phyloP scores from a whole-genome alignment of 176 grass and related monocot genomes.

The Triticum aestivum region DNA sequence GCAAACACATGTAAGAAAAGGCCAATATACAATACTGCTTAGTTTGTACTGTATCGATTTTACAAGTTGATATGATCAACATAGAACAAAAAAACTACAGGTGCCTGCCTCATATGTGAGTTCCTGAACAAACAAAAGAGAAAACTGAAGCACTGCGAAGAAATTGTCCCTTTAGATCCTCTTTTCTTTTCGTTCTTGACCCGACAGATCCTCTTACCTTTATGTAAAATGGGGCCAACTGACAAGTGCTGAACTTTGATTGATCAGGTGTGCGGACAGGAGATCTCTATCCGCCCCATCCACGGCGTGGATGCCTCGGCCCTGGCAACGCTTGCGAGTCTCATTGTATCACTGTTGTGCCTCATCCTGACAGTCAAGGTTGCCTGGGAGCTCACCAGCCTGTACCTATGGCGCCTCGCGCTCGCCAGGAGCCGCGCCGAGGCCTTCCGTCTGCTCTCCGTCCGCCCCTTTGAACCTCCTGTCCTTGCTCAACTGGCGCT shows the following conservation, averaged over 20 bases:
- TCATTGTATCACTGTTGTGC: background rate
- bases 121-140: too few relatives aligned
- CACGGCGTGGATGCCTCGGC: background rate
- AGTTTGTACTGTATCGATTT: too few relatives aligned
- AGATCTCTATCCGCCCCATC: background rate
- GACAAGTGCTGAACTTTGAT: background rate
- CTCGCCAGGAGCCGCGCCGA: background rate
- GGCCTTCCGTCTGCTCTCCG: background rate
- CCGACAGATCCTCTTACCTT: too few relatives aligned
- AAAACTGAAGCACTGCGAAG: too few relatives aligned
- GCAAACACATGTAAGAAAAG: too few relatives aligned
- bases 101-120: too few relatives aligned
- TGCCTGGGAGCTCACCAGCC: background rate
- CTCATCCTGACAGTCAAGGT: background rate
- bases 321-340: background rate
- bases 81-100: too few relatives aligned
- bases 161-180: too few relatives aligned
- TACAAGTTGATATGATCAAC: too few relatives aligned
- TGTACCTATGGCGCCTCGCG: background rate
- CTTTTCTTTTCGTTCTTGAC: too few relatives aligned
- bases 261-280: background rate
- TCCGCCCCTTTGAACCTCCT: background rate
- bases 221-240: too few relatives aligned
- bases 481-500: background rate
- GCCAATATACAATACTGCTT: too few relatives aligned